These are phyloP conservation scores for Picea sitchensis DNA, from an alignment of 75 land plant genomes.

Conservation along the genomic window DNA sequence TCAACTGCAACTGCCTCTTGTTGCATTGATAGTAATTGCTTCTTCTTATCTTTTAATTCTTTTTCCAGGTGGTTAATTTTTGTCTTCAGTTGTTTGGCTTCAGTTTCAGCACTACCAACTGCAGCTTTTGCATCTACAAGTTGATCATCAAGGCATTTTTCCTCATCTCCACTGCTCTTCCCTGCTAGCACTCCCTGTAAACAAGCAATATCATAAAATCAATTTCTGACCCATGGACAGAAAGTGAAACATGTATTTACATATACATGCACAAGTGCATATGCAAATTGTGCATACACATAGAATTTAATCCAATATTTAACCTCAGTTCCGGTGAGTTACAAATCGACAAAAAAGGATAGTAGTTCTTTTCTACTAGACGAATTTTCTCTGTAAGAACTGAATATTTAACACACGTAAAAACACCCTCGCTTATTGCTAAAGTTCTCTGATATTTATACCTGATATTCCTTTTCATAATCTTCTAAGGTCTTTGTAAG, in stretches of 20 bases:
- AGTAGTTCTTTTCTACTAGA: too few species aligned
- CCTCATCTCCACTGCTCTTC: constrained; percentile 85
- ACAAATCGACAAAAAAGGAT: too few species aligned
- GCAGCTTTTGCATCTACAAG: constrained; percentile 91
- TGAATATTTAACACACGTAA: too few species aligned
- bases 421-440: too few species aligned
- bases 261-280: background rate
- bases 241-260: background rate
- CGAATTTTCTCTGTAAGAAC: too few species aligned
- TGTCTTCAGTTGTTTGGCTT: constrained; percentile 78
- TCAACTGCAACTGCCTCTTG: constrained; percentile 78
- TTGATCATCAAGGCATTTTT: constrained; percentile 95
- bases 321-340: too few species aligned
- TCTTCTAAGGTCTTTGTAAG: constrained; percentile 65
- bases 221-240: background rate
- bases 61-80: constrained; percentile 83
- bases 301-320: too few species aligned
- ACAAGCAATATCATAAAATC: background rate
- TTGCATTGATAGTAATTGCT: constrained; percentile 55
- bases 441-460: constrained; percentile 10
- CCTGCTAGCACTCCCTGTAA: constrained; percentile 90
- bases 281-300: too few species aligned
- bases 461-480: constrained; percentile 89
- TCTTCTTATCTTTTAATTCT: constrained; percentile 82
- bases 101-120: constrained; percentile 78